Evolutionary conservation across 2,329 filamentous ascomycete species (phyloP).

Genomic region (Colletotrichum somersetense): DNA sequence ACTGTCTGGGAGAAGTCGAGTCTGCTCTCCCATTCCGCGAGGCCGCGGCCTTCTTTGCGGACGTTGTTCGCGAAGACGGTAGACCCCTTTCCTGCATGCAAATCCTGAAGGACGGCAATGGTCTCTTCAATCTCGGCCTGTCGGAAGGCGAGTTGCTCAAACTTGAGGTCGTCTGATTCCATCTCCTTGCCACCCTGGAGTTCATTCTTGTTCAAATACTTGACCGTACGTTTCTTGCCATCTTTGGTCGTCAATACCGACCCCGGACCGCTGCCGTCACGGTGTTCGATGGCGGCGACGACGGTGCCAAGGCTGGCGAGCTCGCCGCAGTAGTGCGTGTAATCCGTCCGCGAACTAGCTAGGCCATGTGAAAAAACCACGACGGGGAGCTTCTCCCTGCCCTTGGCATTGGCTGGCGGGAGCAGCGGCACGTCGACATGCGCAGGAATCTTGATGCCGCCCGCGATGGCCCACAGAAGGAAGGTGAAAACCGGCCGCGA

Average conservation of each 20-base stretch:
- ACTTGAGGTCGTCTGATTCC: slow-evolving; percentile 55
- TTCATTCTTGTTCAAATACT: slow-evolving; percentile 28
- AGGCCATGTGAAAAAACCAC: slow-evolving; percentile 67
- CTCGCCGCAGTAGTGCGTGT: slow-evolving; percentile 64
- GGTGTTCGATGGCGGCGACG: slow-evolving; percentile 64
- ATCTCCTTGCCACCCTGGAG: slow-evolving; percentile 42
- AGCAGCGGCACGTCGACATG: slow-evolving; percentile 60
- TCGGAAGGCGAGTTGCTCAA: slow-evolving; percentile 62
- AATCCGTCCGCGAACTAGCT: slow-evolving; percentile 63
- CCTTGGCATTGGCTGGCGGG: slow-evolving; percentile 43
- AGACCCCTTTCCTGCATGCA: slow-evolving; percentile 54
- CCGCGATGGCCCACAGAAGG: slow-evolving; percentile 57
- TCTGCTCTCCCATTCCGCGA: slow-evolving; percentile 64
- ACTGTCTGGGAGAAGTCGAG: slow-evolving; percentile 68
- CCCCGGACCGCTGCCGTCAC: slow-evolving; percentile 64
- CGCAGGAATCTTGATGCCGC: slow-evolving; percentile 61
- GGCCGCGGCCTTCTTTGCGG: slow-evolving; percentile 59
- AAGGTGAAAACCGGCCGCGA: slow-evolving; percentile 58
- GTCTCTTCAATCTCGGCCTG: slow-evolving; percentile 63
- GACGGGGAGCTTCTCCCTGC: slow-evolving; percentile 54
- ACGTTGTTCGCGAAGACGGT: slow-evolving; percentile 57
- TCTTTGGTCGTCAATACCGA: slow-evolving; percentile 50
- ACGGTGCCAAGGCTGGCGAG: slow-evolving; percentile 63
- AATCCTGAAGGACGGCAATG: slow-evolving; percentile 52
- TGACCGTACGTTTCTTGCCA: slow-evolving; percentile 15